These are phyloP conservation scores for Aechmea fasciata DNA, from an alignment of 176 grass and related monocot genomes.

Conservation along the genomic window DNA sequence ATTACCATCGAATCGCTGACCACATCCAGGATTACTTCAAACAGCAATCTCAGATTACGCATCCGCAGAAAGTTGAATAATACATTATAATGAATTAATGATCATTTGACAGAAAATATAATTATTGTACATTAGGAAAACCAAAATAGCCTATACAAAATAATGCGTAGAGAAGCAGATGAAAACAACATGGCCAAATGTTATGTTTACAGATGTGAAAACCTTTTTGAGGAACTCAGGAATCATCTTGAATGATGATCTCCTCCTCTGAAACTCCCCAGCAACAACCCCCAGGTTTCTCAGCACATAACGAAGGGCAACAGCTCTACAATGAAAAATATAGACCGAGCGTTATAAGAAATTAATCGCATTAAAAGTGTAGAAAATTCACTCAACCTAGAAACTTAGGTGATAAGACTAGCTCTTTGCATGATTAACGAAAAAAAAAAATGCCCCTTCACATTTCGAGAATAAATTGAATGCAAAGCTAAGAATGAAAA, in stretches of 20 bases:
- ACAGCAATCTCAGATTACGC: neutral
- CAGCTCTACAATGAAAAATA: conserved; percentile 42
- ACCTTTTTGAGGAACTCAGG: conserved; percentile 8
- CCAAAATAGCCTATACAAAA: neutral
- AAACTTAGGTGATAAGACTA: neutral
- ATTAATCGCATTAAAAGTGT: neutral
- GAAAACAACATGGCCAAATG: neutral
- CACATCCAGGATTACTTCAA: neutral
- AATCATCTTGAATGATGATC: conserved; percentile 46
- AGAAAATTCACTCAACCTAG: neutral
- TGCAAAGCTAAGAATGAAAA: neutral
- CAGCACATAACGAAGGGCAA: conserved; percentile 19
- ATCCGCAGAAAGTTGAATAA: too few species aligned
- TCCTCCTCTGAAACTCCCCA: conserved; percentile 48
- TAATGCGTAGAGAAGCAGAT: neutral
- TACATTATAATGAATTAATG: too few species aligned
- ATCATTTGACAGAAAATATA: neutral
- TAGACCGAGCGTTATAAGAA: neutral
- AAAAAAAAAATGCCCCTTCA: too few species aligned
- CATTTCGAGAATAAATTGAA: too few species aligned
- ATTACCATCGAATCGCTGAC: neutral
- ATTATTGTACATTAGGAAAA: neutral
- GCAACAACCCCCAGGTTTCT: conserved; percentile 9
- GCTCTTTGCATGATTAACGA: too few species aligned
- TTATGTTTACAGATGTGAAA: neutral